Evolutionary conservation across 1,284 basidiomycete genomes (phyloP).

Genomic region (Irpex rosettiformis): DNA sequence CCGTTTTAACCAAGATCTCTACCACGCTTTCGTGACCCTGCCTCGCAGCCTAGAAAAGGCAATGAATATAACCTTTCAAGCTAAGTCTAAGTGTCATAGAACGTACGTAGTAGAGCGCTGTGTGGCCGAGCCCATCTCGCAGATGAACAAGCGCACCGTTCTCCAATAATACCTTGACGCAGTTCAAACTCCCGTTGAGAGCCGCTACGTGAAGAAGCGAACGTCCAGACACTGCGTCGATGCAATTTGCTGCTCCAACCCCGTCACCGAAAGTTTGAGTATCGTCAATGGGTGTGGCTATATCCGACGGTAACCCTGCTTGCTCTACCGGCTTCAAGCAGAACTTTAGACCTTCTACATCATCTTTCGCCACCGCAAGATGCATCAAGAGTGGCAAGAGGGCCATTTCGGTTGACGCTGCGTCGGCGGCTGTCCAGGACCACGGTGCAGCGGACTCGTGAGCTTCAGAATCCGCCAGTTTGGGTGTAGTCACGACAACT

Average conservation of each 20-base stretch:
- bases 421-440: conserved; percentile 74
- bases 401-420: conserved; percentile 60
- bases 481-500: conserved; percentile 36
- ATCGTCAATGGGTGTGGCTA: background rate
- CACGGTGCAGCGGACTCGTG: conserved; percentile 65
- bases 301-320: background rate
- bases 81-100: background rate
- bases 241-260: conserved; percentile 67
- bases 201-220: conserved; percentile 83
- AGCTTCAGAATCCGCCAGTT: conserved; percentile 31
- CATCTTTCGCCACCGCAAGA: conserved; percentile 70
- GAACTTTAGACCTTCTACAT: conserved; percentile 56
- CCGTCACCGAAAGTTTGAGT: background rate
- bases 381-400: conserved; percentile 75
- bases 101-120: conserved; percentile 75
- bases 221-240: conserved; percentile 65
- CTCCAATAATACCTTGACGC: conserved; percentile 61
- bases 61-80: conserved; percentile 1
- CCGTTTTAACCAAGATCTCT: conserved; percentile 66
- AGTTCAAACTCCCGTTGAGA: conserved; percentile 57
- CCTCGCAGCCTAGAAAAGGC: conserved; percentile 55
- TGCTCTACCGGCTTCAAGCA: conserved; percentile 39
- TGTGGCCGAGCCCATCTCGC: conserved; percentile 76
- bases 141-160: conserved; percentile 87
- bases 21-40: conserved; percentile 63